These are phyloP conservation scores for Chaetomiaceae sp. DNA, from an alignment of 2,329 filamentous ascomycete genomes.

Conservation along the genomic window DNA sequence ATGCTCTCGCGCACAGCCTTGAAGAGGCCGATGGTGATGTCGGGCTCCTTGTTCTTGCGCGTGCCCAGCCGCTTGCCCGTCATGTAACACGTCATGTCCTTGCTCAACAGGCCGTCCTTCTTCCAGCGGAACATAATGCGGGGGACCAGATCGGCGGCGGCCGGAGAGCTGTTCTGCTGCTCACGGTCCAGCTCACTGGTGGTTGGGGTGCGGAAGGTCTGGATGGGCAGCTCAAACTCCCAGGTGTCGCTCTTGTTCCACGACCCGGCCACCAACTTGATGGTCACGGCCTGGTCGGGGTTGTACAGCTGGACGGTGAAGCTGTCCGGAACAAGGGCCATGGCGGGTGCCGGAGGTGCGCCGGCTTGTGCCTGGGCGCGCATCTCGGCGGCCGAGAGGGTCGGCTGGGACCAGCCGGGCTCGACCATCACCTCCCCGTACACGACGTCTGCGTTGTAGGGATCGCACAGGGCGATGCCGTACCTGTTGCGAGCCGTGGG, in stretches of 20 bases:
- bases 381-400: conserved; percentile 74
- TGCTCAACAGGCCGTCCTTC: conserved; percentile 77
- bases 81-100: conserved; percentile 84
- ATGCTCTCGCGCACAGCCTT: conserved; percentile 57
- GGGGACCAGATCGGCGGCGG: conserved; percentile 52
- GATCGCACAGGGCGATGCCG: conserved; percentile 78
- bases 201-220: conserved; percentile 76
- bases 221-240: conserved; percentile 89
- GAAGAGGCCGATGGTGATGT: conserved; percentile 91
- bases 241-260: conserved; percentile 79
- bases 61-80: conserved; percentile 69
- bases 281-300: conserved; percentile 74
- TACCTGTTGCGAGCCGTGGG: conserved; percentile 75
- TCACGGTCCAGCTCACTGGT: conserved; percentile 72
- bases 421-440: conserved; percentile 81
- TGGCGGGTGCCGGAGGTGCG: conserved; percentile 48
- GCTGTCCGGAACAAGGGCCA: conserved; percentile 68
- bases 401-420: conserved; percentile 81
- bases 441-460: conserved; percentile 72
- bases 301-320: conserved; percentile 92
- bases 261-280: conserved; percentile 66
- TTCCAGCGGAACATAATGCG: conserved; percentile 85
- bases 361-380: conserved; percentile 48
- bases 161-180: conserved; percentile 43
- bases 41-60: conserved; percentile 83